Evolutionary conservation across 352 stramenopile genomes (phyloP).

Genomic region (Globisporangium nodosum): DNA sequence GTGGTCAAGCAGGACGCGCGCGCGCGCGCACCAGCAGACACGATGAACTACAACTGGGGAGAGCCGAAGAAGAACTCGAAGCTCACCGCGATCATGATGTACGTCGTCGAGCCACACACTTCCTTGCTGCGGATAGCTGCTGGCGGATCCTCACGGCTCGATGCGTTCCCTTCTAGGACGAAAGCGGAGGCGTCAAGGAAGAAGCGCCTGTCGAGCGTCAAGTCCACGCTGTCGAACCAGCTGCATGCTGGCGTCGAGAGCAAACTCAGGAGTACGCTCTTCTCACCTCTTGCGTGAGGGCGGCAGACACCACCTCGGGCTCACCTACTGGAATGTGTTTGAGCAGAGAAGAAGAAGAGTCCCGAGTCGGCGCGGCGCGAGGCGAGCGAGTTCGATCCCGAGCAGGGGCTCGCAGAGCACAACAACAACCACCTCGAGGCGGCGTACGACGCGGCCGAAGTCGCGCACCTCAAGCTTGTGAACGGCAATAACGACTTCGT

Average conservation of each 20-base stretch:
- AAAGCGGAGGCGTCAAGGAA: constrained; percentile 64
- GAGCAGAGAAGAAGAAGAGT: constrained; percentile 36
- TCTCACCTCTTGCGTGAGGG: background rate
- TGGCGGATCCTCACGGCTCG: background rate
- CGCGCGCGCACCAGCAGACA: background rate
- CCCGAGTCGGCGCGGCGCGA: constrained; percentile 20
- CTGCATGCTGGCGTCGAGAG: constrained; percentile 52
- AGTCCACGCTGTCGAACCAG: constrained; percentile 75
- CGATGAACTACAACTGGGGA: constrained; percentile 82
- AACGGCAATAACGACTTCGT: constrained; percentile 7
- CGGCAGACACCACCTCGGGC: background rate
- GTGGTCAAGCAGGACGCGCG: too few relatives aligned
- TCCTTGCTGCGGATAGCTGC: too few relatives aligned
- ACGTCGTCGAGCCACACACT: constrained; percentile 4
- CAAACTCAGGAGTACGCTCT: constrained; percentile 54
- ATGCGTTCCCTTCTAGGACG: constrained; percentile 24
- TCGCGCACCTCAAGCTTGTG: background rate
- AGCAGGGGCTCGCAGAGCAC: background rate
- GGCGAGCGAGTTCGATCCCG: constrained; percentile 6
- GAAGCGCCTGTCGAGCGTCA: constrained; percentile 65
- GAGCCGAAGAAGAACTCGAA: constrained; percentile 79
- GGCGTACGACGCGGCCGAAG: constrained; percentile 7
- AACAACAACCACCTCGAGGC: constrained; percentile 23
- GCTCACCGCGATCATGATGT: constrained; percentile 75
- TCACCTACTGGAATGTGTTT: constrained; percentile 1